These are phyloP conservation scores for Spiraea crenata DNA, from an alignment of 331 rosid species.

Conservation along the genomic window DNA sequence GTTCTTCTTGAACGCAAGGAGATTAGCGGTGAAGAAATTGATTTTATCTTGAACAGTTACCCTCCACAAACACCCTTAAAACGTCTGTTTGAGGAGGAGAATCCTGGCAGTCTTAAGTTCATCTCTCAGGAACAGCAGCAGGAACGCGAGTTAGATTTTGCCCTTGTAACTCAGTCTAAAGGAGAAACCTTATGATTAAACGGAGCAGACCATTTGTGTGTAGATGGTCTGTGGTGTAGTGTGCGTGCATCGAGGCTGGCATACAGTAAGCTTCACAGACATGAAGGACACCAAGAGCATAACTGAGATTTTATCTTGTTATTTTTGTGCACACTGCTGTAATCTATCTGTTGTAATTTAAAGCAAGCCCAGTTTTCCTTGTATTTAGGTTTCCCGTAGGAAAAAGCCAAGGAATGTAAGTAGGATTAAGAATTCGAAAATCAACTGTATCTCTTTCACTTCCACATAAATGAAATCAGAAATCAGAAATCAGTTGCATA, in stretches of 20 bases:
- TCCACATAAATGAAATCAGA: background rate
- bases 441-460: background rate
- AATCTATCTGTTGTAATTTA: background rate
- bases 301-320: slow-evolving; percentile 2
- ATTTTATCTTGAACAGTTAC: slow-evolving; percentile 67
- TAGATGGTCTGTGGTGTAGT: background rate
- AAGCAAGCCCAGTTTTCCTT: background rate
- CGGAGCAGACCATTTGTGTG: background rate
- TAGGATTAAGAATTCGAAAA: background rate
- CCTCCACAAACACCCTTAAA: slow-evolving; percentile 76
- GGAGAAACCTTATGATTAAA: slow-evolving; percentile 44
- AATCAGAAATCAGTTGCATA: background rate
- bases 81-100: slow-evolving; percentile 65
- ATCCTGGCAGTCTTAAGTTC: slow-evolving; percentile 65
- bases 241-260: background rate
- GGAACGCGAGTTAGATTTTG: slow-evolving; percentile 41
- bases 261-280: background rate
- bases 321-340: background rate
- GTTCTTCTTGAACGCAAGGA: slow-evolving; percentile 78
- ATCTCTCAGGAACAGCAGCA: slow-evolving; percentile 40
- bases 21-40: slow-evolving; percentile 75
- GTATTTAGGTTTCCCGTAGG: background rate
- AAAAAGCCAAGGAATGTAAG: background rate
- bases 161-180: slow-evolving; percentile 41
- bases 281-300: background rate